Base-by-base conservation (phyloP, 352 stramenopile species). In the Elongisporangium prolatum region DNA sequence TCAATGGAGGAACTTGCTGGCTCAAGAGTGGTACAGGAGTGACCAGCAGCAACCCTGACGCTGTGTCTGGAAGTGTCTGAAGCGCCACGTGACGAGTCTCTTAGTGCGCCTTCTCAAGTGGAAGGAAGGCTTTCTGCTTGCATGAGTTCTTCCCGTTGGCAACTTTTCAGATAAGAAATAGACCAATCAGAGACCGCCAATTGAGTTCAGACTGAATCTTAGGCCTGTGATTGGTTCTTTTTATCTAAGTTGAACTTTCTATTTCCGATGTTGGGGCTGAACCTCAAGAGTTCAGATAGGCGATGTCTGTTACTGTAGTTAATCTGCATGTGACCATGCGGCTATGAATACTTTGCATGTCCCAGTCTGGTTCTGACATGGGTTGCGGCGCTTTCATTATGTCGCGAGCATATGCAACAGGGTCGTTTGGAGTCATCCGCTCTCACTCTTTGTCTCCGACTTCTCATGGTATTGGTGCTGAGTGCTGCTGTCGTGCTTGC, bases 1-100 rank as follows among this genome's bases (percentile, higher is more conserved):
- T 75, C 54, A 72, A 67, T 22, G 67, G 71, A 11, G 78, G 78
- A 14, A 85, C 74, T 4, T 89, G 80, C 61, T 86, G 65, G 66
- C 71, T 89, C 21, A 89, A 89, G 65, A 69, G 61, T n/a, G 20
- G 37, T 3, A 50, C 70, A 60, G 58, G 44, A 13, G 11, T 60
- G 8, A 54, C 50, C 50, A 50, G 52, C 28, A 38, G 59, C 10
- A 25, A 64, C 9, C n/a, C 55, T 13, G 68, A 65, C 47, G 65
- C 65, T 25, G 65, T 76, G 4, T 72, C 68, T 6, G 65, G 65
- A 16, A 57, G 48, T 37, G 62, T 75, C n/a, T 74, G 34, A 44
- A 44, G 34, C 34, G 7, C 2, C 34, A 44, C 24, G 24, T 7
- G 24, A n/a, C n/a, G n/a, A n/a, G n/a, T n/a, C n/a, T n/a, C n/a